Percentiles rank a stretch among this genome's conserved stretches.
Evolutionary conservation across 257 asterid genomes (phyloP).

Genomic region (Datura wrightii): DNA sequence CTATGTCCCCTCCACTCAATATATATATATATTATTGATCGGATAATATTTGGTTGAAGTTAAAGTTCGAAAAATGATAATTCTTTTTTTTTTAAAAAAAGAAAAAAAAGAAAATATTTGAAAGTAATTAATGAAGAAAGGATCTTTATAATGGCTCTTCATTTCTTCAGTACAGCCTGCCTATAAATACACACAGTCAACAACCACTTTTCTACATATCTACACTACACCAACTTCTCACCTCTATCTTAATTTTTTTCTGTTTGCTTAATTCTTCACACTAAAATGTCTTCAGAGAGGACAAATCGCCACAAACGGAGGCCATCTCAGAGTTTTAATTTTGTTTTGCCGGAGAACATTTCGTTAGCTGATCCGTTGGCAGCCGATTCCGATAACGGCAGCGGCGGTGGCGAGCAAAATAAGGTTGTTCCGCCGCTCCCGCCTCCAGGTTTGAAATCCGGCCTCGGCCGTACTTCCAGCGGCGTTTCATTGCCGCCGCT

Average conservation of each 20-base stretch:
- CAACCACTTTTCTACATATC: constrained; percentile 24
- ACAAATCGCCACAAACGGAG: constrained; percentile 73
- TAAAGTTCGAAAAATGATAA: no score
- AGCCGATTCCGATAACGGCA: constrained; percentile 39
- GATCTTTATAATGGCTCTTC: no score
- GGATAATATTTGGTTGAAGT: no score
- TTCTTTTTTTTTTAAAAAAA: no score
- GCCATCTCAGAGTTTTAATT: constrained; percentile 67
- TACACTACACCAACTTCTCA: constrained; percentile 32
- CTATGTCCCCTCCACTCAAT: no score
- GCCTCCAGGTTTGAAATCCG: neutral
- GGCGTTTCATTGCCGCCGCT: constrained; percentile 55
- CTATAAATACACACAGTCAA: constrained; percentile 46
- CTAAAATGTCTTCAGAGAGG: constrained; percentile 62
- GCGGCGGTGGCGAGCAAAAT: constrained; percentile 13
- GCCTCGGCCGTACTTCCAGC: constrained; percentile 32
- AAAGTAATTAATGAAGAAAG: no score
- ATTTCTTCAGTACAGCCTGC: constrained; percentile 37
- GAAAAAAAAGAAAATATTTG: no score
- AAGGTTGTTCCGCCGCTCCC: constrained; percentile 35
- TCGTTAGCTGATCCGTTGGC: constrained; percentile 46
- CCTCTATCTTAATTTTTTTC: constrained; percentile 8
- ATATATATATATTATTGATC: no score
- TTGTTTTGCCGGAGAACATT: constrained; percentile 65
- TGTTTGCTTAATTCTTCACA: constrained; percentile 29